A percentile compares a stretch with the other conserved stretches of the same genome.
Conservation (phyloP, 352 stramenopile species). For the Hyaloperonospora arabidopsidis region DNA sequence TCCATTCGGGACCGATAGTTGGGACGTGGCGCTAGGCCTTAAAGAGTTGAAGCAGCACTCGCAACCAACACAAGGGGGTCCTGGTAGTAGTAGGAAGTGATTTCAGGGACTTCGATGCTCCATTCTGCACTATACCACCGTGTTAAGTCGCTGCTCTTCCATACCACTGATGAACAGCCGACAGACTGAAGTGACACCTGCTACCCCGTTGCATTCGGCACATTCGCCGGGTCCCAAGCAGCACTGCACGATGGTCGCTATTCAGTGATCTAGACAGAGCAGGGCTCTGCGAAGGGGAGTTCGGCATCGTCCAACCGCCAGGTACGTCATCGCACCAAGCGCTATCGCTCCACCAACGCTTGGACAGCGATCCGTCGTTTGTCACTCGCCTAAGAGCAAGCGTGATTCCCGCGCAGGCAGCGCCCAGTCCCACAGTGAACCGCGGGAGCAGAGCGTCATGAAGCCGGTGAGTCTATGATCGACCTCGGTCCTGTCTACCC, state of each 20-base stretch:
- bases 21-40: constrained; percentile 3
- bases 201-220: not conserved
- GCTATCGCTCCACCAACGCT: not conserved
- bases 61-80: not conserved
- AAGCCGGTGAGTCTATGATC: constrained; percentile 22
- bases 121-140: not conserved
- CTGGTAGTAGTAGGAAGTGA: not conserved
- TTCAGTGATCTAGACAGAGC: not conserved
- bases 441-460: constrained; percentile 8
- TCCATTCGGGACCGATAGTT: constrained; percentile 12
- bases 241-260: constrained; percentile 11
- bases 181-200: not conserved
- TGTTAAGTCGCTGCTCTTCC: not conserved
- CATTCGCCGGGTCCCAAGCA: constrained; percentile 1
- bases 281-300: constrained; percentile 15
- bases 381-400: constrained; percentile 20
- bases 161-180: not conserved
- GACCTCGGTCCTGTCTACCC: constrained; percentile 15
- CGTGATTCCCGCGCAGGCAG: constrained; percentile 17
- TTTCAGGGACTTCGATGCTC: not conserved
- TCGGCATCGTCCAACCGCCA: constrained; percentile 21
- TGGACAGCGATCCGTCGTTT: constrained; percentile 5
- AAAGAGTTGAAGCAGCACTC: constrained; percentile 2
- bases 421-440: constrained; percentile 23
- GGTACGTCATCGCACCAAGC: constrained; percentile 13